A percentile compares a stretch with the other conserved stretches of the same genome.
Conservation (phyloP, 2,329 filamentous ascomycete species). For the Apiospora phragmitis region DNA sequence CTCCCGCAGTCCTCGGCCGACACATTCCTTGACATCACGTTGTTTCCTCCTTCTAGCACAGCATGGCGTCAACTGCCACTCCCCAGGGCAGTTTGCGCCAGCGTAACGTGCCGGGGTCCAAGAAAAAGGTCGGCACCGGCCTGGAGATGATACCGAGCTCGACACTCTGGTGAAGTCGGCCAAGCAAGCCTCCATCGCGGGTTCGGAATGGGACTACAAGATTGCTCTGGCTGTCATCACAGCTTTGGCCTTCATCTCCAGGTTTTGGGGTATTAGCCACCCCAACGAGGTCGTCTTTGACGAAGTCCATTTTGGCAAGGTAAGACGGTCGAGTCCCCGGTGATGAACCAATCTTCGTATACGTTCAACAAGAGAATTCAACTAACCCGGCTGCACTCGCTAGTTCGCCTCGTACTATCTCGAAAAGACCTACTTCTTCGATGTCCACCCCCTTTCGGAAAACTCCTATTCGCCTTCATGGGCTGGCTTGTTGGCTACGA, state of each 20-base stretch:
- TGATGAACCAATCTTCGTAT: neutral
- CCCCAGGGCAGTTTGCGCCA: slow-evolving; percentile 61
- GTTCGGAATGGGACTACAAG: slow-evolving; percentile 81
- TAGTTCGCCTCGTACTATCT: slow-evolving; percentile 82
- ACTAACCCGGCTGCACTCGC: slow-evolving; percentile 14
- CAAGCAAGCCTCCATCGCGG: slow-evolving; percentile 37
- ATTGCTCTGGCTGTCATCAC: slow-evolving; percentile 77
- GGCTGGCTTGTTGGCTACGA: slow-evolving; percentile 98
- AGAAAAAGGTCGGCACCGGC: slow-evolving; percentile 44
- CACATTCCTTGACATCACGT: slow-evolving; percentile 1
- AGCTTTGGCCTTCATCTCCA: slow-evolving; percentile 79
- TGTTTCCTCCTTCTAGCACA: slow-evolving; percentile 6
- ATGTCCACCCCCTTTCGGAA: slow-evolving; percentile 98
- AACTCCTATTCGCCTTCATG: slow-evolving; percentile 94
- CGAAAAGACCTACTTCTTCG: slow-evolving; percentile 98
- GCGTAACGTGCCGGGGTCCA: slow-evolving; percentile 51
- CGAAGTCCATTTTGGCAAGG: slow-evolving; percentile 99
- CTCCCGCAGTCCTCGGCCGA: neutral
- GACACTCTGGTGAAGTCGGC: slow-evolving; percentile 50
- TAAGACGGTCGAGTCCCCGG: slow-evolving; percentile 44
- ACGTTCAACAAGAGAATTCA: neutral
- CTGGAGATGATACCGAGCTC: slow-evolving; percentile 46
- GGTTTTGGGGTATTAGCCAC: slow-evolving; percentile 95
- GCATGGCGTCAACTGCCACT: slow-evolving; percentile 20
- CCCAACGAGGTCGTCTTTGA: slow-evolving; percentile 98